A percentile compares a stretch with the other conserved stretches of the same genome.
Evolutionary conservation across 2,329 filamentous ascomycete genomes (phyloP).

Genomic region (Diplocarpon mali): DNA sequence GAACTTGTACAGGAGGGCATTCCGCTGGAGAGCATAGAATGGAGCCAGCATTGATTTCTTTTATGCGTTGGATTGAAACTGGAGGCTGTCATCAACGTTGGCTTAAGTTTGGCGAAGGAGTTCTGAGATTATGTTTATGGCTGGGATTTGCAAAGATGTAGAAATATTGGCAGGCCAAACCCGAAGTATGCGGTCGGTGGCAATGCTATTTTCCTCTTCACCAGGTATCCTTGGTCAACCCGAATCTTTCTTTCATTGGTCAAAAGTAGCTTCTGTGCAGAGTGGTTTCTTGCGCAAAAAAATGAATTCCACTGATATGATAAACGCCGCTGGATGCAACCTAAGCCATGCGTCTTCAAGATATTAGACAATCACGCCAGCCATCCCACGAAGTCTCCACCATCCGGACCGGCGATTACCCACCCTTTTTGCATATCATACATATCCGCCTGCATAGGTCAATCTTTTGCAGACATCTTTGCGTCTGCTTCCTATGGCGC

Average conservation of each 20-base stretch:
- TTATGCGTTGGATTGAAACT: neutral
- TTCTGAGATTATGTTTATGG: constrained; percentile 1
- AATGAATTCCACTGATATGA: constrained; percentile 15
- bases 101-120: constrained; percentile 2
- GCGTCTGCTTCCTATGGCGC: constrained; percentile 6
- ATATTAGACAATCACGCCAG: constrained; percentile 4
- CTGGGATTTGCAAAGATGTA: constrained; percentile 6
- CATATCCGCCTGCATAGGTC: neutral
- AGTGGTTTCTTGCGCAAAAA: constrained; percentile 3
- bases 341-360: no score
- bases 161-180: constrained; percentile 2
- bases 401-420: neutral
- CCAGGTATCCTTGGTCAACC: neutral
- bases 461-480: neutral
- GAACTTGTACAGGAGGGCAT: constrained; percentile 96
- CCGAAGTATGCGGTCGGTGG: constrained; percentile 1
- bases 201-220: constrained; percentile 6
- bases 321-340: constrained; percentile 12
- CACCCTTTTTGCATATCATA: neutral
- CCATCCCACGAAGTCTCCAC: neutral
- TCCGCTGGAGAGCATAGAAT: constrained; percentile 91
- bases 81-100: neutral
- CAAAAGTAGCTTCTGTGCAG: neutral
- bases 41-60: constrained; percentile 73
- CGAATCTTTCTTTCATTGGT: neutral